Conservation (phyloP, 768 basidiomycete genomes). For the Fomitopsis pulvina region DNA sequence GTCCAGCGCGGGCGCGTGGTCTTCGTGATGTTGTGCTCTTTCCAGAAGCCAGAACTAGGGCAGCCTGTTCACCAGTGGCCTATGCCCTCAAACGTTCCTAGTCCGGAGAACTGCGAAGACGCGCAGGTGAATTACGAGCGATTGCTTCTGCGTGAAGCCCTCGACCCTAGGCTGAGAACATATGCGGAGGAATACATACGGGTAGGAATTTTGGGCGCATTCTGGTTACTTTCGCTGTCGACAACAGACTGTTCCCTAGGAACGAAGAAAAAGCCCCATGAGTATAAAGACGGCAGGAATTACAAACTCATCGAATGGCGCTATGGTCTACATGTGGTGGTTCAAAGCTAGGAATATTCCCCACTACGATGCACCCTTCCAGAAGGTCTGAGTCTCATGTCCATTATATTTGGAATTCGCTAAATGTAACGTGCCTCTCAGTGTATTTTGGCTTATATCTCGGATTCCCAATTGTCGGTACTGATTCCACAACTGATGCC, state of each 20-base stretch:
- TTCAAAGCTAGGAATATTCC: slow-evolving; percentile 69
- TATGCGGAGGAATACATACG: slow-evolving; percentile 16
- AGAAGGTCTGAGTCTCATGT: slow-evolving; percentile 47
- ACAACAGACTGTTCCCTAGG: slow-evolving; percentile 35
- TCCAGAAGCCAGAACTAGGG: slow-evolving; percentile 73
- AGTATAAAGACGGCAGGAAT: slow-evolving; percentile 51
- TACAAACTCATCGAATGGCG: slow-evolving; percentile 38
- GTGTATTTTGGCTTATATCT: slow-evolving; percentile 78
- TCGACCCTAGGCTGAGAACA: slow-evolving; percentile 23
- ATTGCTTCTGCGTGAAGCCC: slow-evolving; percentile 21
- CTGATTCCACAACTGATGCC: slow-evolving; percentile 1
- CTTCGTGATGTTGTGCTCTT: slow-evolving; percentile 72
- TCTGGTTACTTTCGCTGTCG: neutral
- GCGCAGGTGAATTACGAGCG: slow-evolving; percentile 39
- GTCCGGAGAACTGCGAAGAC: slow-evolving; percentile 57
- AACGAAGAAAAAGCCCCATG: slow-evolving; percentile 63
- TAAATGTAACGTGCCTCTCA: slow-evolving; percentile 20
- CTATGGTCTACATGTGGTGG: slow-evolving; percentile 62
- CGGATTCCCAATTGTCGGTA: slow-evolving; percentile 71
- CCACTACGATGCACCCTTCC: slow-evolving; percentile 62
- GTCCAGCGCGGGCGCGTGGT: slow-evolving; percentile 43
- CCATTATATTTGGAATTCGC: neutral
- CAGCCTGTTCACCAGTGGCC: slow-evolving; percentile 64
- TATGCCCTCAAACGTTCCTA: slow-evolving; percentile 49
- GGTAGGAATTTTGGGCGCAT: slow-evolving; percentile 13